Evolutionary conservation across 176 grass and related monocot genomes (phyloP), one percentile per base, ranked within the genome.

Genomic region (Aegilops umbellulata): DNA sequence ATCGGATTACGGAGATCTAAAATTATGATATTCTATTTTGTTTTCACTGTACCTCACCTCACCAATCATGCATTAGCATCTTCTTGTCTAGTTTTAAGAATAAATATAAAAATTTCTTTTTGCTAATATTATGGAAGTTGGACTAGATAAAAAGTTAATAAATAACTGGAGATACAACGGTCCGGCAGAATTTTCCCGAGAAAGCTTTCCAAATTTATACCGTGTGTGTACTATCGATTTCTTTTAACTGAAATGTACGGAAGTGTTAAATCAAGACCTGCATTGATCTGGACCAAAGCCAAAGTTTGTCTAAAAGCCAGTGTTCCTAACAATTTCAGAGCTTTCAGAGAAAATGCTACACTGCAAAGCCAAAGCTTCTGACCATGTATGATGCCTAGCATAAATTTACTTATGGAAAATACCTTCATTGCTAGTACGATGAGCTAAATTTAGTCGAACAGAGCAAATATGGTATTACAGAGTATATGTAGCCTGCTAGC

Each of bases 41-140:
- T 53, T 79, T 25, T 70, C 64, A 46, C 38, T 88, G 65, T 71
- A 47, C 30, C 74, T 64, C 11, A 62, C 17, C 74, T 72, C 32
- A n/a, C 23, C 35, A 24, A 10, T 78, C 53, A 63, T 87, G 63
- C 27, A 72, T 15, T 29, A 4, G 41, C 30, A 79, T 71, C 67
- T 69, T 60, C 22, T 47, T 61, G 51, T 83, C 68, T 60, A 61
- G 68, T 76, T 30, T 22, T 12, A 76, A 32, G 7, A 76, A 6
- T 76, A 55, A 31, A 76, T 76, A 53, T 76, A 53, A 22, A 9
- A 76, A 53, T 5, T 22, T 47, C 3, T 41, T 80, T 80, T 69
- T 82, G 1, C 3, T 47, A 2, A 82, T 17, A 53, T 68, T 24
- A 82, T 82, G 13, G 10, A 69, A 1, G 29, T 71, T 31, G 46